Conservation (phyloP, 805 yeast genomes). For the Metschnikowia shivogae region DNA sequence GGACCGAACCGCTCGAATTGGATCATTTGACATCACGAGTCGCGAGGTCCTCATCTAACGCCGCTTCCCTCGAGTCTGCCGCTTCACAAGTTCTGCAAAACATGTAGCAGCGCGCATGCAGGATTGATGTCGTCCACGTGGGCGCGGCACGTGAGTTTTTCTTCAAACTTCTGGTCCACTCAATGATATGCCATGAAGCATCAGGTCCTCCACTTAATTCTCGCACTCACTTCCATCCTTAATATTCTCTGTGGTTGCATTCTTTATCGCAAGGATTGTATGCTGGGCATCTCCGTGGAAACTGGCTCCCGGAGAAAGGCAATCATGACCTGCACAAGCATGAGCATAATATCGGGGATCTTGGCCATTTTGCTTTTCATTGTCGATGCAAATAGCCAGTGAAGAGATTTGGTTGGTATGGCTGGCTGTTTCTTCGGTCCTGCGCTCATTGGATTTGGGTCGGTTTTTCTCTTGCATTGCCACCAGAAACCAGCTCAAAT, state of each 20-base stretch:
- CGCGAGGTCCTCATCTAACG: too few relatives aligned
- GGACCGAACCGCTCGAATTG: too few relatives aligned
- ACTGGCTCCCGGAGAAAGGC: constrained; percentile 13
- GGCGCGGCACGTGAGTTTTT: constrained; percentile 4
- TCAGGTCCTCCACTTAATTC: constrained; percentile 4
- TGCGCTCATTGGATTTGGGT: too few relatives aligned
- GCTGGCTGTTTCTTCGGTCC: too few relatives aligned
- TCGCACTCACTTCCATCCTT: constrained; percentile 8
- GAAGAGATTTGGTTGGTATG: not conserved
- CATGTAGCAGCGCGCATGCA: not conserved
- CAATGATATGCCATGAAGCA: constrained; percentile 4
- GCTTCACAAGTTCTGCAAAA: too few relatives aligned
- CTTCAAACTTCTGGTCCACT: not conserved
- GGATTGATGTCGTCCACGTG: too few relatives aligned
- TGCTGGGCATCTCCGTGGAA: constrained; percentile 10
- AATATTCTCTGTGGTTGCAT: constrained; percentile 10
- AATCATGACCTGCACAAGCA: constrained; percentile 12
- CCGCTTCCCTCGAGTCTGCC: too few relatives aligned
- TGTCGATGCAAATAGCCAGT: not conserved
- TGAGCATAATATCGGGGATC: constrained; percentile 9
- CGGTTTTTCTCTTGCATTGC: too few relatives aligned
- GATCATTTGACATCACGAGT: too few relatives aligned
- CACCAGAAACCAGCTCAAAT: too few relatives aligned
- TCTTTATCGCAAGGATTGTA: constrained; percentile 9
- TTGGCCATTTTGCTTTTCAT: constrained; percentile 3